Conservation (phyloP, 768 basidiomycete genomes). For the Collybia sordida region DNA sequence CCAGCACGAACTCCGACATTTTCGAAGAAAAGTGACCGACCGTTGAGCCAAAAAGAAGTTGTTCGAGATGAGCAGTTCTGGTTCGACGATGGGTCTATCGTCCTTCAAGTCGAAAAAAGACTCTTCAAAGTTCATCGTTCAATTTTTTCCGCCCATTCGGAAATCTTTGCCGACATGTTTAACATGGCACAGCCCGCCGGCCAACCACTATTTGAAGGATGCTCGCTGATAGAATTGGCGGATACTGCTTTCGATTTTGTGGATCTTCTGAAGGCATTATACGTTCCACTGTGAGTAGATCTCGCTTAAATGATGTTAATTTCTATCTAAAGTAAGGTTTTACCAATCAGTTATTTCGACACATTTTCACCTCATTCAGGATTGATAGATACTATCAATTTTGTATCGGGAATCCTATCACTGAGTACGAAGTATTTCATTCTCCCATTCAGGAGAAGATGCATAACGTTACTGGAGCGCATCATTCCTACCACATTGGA, state of each 20-base stretch:
- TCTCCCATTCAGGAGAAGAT: too few relatives aligned
- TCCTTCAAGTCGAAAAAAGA: slow-evolving; percentile 6
- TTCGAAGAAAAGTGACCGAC: neutral
- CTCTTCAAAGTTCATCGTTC: slow-evolving; percentile 14
- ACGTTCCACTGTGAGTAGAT: slow-evolving; percentile 10
- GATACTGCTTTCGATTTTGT: slow-evolving; percentile 10
- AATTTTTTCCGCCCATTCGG: slow-evolving; percentile 13
- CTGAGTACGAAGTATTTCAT: too few relatives aligned
- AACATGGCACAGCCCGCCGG: slow-evolving; percentile 9
- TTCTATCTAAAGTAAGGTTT: too few relatives aligned
- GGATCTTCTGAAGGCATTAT: slow-evolving; percentile 12
- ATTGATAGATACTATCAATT: too few relatives aligned
- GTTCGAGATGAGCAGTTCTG: slow-evolving; percentile 7
- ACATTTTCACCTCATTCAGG: too few relatives aligned
- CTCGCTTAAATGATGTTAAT: too few relatives aligned
- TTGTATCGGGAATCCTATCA: too few relatives aligned
- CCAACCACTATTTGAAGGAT: slow-evolving; percentile 11
- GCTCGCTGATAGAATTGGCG: slow-evolving; percentile 10
- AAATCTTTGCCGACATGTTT: slow-evolving; percentile 17
- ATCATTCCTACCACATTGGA: too few relatives aligned
- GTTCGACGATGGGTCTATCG: slow-evolving; percentile 14
- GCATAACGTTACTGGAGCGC: too few relatives aligned
- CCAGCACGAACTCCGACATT: too few relatives aligned
- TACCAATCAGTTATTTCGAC: too few relatives aligned
- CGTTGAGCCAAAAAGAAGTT: neutral